Evolutionary conservation across 768 basidiomycete species (phyloP).

Genomic region (Fomitopsis pulvina): DNA sequence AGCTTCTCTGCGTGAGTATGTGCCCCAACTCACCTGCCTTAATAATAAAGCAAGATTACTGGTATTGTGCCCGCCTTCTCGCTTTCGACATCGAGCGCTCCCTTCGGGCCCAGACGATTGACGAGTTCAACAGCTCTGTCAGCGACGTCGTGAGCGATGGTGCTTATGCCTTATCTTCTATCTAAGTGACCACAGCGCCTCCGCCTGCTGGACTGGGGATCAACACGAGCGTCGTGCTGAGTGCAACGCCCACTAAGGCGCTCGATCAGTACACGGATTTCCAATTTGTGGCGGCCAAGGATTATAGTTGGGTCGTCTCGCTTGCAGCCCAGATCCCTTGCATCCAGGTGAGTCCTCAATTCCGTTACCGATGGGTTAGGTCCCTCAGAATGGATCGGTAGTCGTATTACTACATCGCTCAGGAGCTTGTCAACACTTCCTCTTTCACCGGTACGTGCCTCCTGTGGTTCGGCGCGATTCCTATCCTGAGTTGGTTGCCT

Average conservation of each 20-base stretch:
- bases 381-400: no score
- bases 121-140: not conserved
- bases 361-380: no score
- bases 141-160: conserved; percentile 1
- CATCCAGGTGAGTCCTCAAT: conserved; percentile 8
- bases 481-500: not conserved
- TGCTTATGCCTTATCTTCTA: conserved; percentile 1
- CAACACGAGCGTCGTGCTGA: conserved; percentile 3
- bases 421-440: not conserved
- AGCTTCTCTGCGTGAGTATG: not conserved
- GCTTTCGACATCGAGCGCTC: conserved; percentile 9
- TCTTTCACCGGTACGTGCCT: not conserved
- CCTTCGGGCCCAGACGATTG: conserved; percentile 4
- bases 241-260: conserved; percentile 2
- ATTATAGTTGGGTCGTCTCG: conserved; percentile 6
- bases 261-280: conserved; percentile 10
- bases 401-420: not conserved
- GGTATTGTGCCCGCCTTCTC: conserved; percentile 10
- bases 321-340: conserved; percentile 7
- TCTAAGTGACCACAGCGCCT: conserved; percentile 7
- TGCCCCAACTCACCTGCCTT: not conserved
- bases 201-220: conserved; percentile 6
- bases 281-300: conserved; percentile 3
- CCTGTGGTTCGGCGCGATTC: not conserved
- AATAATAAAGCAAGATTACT: conserved; percentile 8